A percentile compares a stretch with the other conserved stretches of the same genome.
phyloP scores from a whole-genome alignment of 495 filamentous ascomycete genomes.

The Pseudevernia furfuracea region DNA sequence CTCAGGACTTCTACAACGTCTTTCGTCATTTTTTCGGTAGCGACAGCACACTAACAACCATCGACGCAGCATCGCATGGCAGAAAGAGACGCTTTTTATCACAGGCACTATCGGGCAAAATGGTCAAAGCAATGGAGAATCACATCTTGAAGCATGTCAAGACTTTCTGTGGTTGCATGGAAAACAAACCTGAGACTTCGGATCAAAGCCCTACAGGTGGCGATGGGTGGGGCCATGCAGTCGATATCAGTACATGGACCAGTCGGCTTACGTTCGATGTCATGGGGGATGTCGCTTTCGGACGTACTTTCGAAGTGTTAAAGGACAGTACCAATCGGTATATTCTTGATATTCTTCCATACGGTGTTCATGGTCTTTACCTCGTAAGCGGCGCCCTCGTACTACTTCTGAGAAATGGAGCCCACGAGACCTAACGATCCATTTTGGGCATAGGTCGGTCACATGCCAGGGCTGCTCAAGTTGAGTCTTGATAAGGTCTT shows the following conservation, averaged over 20 bases:
- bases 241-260: slow-evolving; percentile 26
- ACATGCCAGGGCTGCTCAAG: not conserved
- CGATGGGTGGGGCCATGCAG: slow-evolving; percentile 22
- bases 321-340: not conserved
- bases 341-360: slow-evolving; percentile 1
- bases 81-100: slow-evolving; percentile 28
- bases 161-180: not conserved
- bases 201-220: too few relatives aligned
- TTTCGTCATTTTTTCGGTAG: slow-evolving; percentile 19
- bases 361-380: slow-evolving; percentile 2
- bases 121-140: slow-evolving; percentile 21
- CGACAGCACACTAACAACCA: slow-evolving; percentile 21
- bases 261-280: slow-evolving; percentile 28
- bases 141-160: slow-evolving; percentile 27
- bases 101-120: slow-evolving; percentile 28
- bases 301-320: not conserved
- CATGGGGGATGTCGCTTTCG: slow-evolving; percentile 22
- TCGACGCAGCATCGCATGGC: slow-evolving; percentile 28
- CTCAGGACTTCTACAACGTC: slow-evolving; percentile 25
- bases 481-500: slow-evolving; percentile 5
- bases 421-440: too few relatives aligned
- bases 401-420: too few relatives aligned
- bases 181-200: too few relatives aligned
- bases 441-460: not conserved
- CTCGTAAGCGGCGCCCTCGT: too few relatives aligned